Conservation (phyloP, 768 basidiomycete genomes). For the Rhizopogon vinicolor region DNA sequence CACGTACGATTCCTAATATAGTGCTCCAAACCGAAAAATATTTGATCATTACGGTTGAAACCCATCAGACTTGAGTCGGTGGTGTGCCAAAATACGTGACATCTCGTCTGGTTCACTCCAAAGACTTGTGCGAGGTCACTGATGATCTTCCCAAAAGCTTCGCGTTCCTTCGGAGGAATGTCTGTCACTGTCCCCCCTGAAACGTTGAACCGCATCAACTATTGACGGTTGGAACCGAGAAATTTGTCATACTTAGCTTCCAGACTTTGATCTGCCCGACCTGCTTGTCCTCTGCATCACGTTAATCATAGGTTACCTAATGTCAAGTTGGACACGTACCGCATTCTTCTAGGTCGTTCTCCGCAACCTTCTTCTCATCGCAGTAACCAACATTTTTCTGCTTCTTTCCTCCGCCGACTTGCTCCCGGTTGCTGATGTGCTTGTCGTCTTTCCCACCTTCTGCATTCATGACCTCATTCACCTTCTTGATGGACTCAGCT, state of each 20-base stretch:
- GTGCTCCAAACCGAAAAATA: conserved; percentile 12
- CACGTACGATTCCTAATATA: conserved; percentile 8
- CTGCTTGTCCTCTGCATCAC: not conserved
- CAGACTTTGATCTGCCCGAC: not conserved
- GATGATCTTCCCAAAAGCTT: conserved; percentile 5
- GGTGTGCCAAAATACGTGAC: conserved; percentile 9
- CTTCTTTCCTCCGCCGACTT: conserved; percentile 8
- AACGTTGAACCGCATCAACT: not conserved
- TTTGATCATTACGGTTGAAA: conserved; percentile 12
- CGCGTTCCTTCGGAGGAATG: not conserved
- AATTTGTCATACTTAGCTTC: not conserved
- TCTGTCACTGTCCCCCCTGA: not conserved
- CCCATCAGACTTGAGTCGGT: conserved; percentile 10
- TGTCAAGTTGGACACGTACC: not conserved
- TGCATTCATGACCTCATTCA: not conserved
- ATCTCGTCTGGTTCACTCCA: not conserved
- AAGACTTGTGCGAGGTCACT: conserved; percentile 6
- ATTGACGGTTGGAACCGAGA: not conserved
- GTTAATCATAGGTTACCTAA: not conserved
- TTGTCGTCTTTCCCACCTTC: not conserved
- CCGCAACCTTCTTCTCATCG: conserved; percentile 2
- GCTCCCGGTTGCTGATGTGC: conserved; percentile 2
- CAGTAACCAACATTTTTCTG: conserved; percentile 10
- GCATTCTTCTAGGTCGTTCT: conserved; percentile 5
- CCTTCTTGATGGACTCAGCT: conserved; percentile 3